Evolutionary conservation across 176 grass and related monocot species (phyloP), one percentile per base, ranked within the genome.

Genomic region (Eleusine coracana): DNA sequence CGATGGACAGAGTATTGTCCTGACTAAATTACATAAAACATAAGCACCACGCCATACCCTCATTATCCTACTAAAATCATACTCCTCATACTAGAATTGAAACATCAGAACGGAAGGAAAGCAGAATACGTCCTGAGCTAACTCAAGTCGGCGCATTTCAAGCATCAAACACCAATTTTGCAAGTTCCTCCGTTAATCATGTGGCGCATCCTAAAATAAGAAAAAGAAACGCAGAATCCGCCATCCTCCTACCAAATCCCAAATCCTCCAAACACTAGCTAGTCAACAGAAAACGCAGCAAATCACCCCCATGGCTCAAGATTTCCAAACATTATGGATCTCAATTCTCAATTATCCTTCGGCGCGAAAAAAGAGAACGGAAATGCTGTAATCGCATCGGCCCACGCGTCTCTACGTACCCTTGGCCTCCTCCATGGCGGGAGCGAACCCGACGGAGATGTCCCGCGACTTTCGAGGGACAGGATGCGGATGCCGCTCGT

Each of bases 351-450:
- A 63, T 29, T 14, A 63, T 14, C 60, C 25, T 63, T 14, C 25
- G n/a, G 60, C 25, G 60, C 60, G 60, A 11, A 63, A 29, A 21
- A 59, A n/a, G 0, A 5, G 60, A 63, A 27, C 28, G 3, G 4
- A 11, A 25, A 66, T 20, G 38, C 1, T 45, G 2, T n/a, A 65
- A 51, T 27, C 58, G 45, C 59, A 10, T 8, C 45, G 41, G 20
- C 38, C 38, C 17, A 1, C 71, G 36, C 56, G 56, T 12, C 56
- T 66, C 54, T 4, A 68, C 81, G 1, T 83, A 97, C 94, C 91
- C 81, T 90, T 83, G 23, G 94, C 85, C 68, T 94, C 89, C 82
- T 94, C 94, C 91, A 97, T 97, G 79, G 44, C 48, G 28, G 48
- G 71, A 21, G 50, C 50, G 49, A 13, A 11, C 11, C 42, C 59